Conservation (phyloP, 768 basidiomycete species). For the Leccinum fibrillosum region DNA sequence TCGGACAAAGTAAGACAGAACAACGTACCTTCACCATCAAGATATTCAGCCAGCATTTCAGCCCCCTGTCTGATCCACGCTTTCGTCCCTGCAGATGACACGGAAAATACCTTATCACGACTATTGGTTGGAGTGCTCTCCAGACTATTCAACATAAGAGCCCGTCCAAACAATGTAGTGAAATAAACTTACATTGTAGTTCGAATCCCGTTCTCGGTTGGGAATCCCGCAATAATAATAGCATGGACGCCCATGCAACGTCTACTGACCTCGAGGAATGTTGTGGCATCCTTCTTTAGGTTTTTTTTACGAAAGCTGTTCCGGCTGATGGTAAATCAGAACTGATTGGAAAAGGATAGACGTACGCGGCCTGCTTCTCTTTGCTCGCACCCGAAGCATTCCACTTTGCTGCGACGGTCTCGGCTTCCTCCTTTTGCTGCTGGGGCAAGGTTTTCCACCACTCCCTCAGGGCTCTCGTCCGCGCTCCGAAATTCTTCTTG, state of each 20-base stretch:
- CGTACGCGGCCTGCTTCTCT: not conserved
- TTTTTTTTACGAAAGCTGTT: not conserved
- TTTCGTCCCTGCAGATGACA: not conserved
- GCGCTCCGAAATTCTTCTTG: not conserved
- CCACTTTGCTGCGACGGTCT: not conserved
- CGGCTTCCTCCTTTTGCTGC: not conserved
- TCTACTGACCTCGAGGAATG: not conserved
- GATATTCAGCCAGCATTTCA: not conserved
- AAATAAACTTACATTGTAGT: not conserved
- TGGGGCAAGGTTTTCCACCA: not conserved
- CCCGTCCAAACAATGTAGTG: no score
- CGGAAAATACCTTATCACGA: not conserved
- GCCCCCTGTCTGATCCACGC: not conserved
- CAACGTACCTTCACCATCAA: not conserved
- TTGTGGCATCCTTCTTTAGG: not conserved
- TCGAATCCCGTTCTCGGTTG: not conserved
- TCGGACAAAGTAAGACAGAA: no score
- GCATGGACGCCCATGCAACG: not conserved
- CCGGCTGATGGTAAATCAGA: no score
- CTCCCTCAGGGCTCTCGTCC: not conserved
- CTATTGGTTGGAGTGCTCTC: not conserved
- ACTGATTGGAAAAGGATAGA: no score
- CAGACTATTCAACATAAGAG: not conserved
- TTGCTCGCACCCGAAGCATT: not conserved
- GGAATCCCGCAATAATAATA: not conserved